A percentile compares a stretch with the other conserved stretches of the same genome.
Evolutionary conservation across 2,329 filamentous ascomycete genomes (phyloP).

Genomic region (Apiospora arundinis): DNA sequence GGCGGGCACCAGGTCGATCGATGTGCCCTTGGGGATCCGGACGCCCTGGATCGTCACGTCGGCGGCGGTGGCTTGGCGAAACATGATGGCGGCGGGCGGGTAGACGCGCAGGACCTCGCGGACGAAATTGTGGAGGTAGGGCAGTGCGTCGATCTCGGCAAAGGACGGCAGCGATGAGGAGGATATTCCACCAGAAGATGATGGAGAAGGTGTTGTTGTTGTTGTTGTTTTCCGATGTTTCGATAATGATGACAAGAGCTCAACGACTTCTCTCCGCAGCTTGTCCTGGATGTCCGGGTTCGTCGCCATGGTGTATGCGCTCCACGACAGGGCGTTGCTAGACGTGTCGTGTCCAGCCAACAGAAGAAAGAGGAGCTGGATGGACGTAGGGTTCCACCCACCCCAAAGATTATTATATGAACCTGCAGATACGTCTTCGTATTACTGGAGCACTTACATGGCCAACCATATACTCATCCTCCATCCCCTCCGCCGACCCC

Average conservation of each 20-base stretch:
- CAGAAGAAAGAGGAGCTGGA: constrained; percentile 27
- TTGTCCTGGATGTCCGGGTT: constrained; percentile 26
- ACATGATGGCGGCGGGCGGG: constrained; percentile 24
- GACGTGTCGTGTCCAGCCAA: constrained; percentile 29
- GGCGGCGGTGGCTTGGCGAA: constrained; percentile 25
- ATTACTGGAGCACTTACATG: constrained; percentile 14
- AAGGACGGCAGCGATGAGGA: neutral
- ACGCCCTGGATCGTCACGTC: constrained; percentile 34
- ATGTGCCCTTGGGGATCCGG: constrained; percentile 34
- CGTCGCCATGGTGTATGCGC: constrained; percentile 25
- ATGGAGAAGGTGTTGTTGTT: too few species aligned
- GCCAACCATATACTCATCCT: constrained; percentile 27
- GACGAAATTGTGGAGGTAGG: constrained; percentile 27
- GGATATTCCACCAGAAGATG: neutral
- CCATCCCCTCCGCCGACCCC: constrained; percentile 28
- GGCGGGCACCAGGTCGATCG: constrained; percentile 31
- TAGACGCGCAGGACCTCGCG: constrained; percentile 25
- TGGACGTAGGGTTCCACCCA: neutral
- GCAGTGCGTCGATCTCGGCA: constrained; percentile 25
- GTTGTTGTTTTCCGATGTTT: too few species aligned
- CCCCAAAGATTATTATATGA: neutral
- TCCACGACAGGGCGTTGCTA: constrained; percentile 29
- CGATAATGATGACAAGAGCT: neutral
- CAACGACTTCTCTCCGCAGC: constrained; percentile 25
- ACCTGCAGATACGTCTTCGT: too few species aligned